Evolutionary conservation across 2,329 filamentous ascomycete genomes (phyloP), one percentile per base, ranked within the genome.

Genomic region (Stemphylium beticola): DNA sequence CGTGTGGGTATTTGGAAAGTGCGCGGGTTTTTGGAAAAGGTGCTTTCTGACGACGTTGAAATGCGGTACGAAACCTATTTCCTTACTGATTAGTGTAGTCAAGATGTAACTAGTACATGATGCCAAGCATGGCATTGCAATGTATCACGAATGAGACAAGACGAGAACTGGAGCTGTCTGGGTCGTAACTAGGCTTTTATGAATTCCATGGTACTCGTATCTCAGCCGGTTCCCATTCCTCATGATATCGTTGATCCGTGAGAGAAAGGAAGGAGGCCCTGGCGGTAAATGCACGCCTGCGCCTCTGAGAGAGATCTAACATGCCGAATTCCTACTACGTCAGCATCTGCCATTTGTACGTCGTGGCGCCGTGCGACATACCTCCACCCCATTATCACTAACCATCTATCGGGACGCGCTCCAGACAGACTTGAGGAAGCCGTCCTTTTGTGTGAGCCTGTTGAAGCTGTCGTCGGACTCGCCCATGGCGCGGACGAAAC

Each of bases 401-500:
- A 49, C 50, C 67, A 44, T 73, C 72, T 86, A 85, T 73, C 83
- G 76, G 73, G 76, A 81, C 67, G 87, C 90, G 82, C 86, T 91
- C 95, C 95, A 99, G 79, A 99, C 95, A 79, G 82, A 90, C 91
- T 98, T 98, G 80, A 99, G 80, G 81, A 96, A 90, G 68, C 95
- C 95, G 79, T 99, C 96, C 72, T 91, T 88, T 87, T 99, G 95
- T 70, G 93, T 85, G 76, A 99, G 86, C 77, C 95, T 85, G 90
- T 99, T 99, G 77, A 99, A 81, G 74, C 90, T 86, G 83, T 99
- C 95, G 79, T 99, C 95, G 80, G 88, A 89, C 91, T 99, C 96
- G 78, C 95, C 95, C 87, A 96, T 95, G 73, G 93, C 91, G 73
- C 95, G 90, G 76, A 99, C 91, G 84, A 98, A 99, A 66, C 95